Percentiles rank a stretch among this genome's conserved stretches.
Evolutionary conservation across 768 basidiomycete genomes (phyloP).

Genomic region (Amanita subjunquillea): DNA sequence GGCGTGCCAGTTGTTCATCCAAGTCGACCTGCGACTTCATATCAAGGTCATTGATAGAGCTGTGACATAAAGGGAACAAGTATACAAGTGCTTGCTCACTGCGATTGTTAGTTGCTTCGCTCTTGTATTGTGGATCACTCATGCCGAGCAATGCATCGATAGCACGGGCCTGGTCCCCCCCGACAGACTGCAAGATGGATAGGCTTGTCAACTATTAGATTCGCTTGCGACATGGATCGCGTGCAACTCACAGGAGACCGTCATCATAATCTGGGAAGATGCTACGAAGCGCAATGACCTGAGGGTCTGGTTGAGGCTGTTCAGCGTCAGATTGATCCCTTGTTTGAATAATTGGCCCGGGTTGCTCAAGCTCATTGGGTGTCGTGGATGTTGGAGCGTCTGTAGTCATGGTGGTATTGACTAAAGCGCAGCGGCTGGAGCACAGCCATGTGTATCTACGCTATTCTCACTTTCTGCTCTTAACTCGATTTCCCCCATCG

Average conservation of each 20-base stretch:
- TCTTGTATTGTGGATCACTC: constrained; percentile 71
- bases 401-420: constrained; percentile 1
- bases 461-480: constrained; percentile 2
- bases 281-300: constrained; percentile 42
- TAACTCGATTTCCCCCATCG: background rate
- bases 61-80: background rate
- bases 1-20: constrained; percentile 72
- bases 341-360: background rate
- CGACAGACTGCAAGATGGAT: constrained; percentile 64
- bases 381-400: background rate
- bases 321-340: background rate
- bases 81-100: constrained; percentile 12
- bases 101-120: constrained; percentile 21
- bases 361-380: background rate
- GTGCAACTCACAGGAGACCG: constrained; percentile 43
- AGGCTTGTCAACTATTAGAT: constrained; percentile 24
- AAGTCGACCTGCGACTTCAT: constrained; percentile 54
- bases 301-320: constrained; percentile 25
- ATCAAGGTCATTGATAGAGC: background rate
- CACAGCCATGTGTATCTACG: background rate
- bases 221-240: background rate
- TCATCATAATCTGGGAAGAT: constrained; percentile 82
- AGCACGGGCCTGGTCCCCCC: constrained; percentile 64
- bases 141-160: constrained; percentile 73
- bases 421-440: background rate